Conservation (phyloP, 2,329 filamentous ascomycete genomes). For the Trichoderma koningii region DNA sequence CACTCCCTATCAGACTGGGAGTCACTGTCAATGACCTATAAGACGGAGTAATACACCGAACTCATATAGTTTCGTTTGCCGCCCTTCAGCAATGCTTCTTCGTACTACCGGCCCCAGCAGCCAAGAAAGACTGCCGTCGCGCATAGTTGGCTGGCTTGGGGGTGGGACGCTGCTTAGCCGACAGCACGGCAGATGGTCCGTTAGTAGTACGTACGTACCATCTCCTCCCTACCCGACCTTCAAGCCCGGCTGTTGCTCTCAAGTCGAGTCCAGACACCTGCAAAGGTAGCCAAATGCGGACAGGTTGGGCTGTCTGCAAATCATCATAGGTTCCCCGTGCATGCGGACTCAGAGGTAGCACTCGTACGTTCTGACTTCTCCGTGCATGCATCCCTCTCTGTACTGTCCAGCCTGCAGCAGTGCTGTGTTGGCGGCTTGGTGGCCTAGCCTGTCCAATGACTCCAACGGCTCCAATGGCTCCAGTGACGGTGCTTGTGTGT, state of each 20-base stretch:
- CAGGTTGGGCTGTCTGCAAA: constrained; percentile 4
- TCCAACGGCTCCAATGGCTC: neutral
- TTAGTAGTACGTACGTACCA: neutral
- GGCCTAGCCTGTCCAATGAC: neutral
- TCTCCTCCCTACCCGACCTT: neutral
- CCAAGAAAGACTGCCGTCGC: constrained; percentile 1
- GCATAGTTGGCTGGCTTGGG: neutral
- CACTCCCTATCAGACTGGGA: too few relatives aligned
- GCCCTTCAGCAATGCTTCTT: neutral
- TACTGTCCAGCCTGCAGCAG: constrained; percentile 5
- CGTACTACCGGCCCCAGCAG: neutral
- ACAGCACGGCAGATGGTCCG: constrained; percentile 12
- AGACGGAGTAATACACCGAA: too few relatives aligned
- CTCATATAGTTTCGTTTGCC: too few relatives aligned
- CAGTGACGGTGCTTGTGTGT: constrained; percentile 4
- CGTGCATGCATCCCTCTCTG: constrained; percentile 5
- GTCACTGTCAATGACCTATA: too few relatives aligned
- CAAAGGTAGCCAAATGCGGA: constrained; percentile 10
- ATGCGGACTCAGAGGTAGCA: constrained; percentile 1
- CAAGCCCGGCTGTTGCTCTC: constrained; percentile 12
- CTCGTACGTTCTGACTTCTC: neutral
- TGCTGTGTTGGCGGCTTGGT: neutral
- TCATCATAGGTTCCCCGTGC: constrained; percentile 13
- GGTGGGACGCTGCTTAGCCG: constrained; percentile 15
- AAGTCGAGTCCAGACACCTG: constrained; percentile 6